These are phyloP conservation scores for Ogataea pignaliae DNA, from an alignment of 805 yeast species.

Conservation along the genomic window DNA sequence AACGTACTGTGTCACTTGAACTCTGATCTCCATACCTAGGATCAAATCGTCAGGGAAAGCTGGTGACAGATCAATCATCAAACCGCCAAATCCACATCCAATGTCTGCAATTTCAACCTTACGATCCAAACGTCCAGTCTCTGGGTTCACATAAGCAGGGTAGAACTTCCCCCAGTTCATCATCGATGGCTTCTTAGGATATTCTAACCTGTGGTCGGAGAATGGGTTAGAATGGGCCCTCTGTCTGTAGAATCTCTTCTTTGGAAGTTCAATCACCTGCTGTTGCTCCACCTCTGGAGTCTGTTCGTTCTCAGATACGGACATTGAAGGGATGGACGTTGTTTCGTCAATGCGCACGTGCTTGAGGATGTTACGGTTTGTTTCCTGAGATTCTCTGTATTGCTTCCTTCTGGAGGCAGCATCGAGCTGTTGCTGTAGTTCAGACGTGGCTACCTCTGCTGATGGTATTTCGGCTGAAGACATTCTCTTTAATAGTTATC, in stretches of 20 bases:
- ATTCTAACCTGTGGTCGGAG: conserved; percentile 88
- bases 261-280: conserved; percentile 45
- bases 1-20: conserved; percentile 95
- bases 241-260: conserved; percentile 87
- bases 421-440: conserved; percentile 2
- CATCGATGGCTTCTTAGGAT: conserved; percentile 71
- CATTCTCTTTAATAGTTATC: no score
- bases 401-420: conserved; percentile 38
- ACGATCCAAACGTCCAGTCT: conserved; percentile 38
- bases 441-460: not conserved
- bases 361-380: conserved; percentile 39
- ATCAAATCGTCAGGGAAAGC: conserved; percentile 69
- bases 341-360: conserved; percentile 40
- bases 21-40: conserved; percentile 96
- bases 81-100: conserved; percentile 98
- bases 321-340: conserved; percentile 7
- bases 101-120: conserved; percentile 87
- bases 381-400: conserved; percentile 45
- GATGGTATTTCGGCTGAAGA: no score
- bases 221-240: conserved; percentile 98
- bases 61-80: conserved; percentile 74
- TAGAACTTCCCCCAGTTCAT: conserved; percentile 87
- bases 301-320: conserved; percentile 16
- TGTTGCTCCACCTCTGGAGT: conserved; percentile 2
- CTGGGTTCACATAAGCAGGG: conserved; percentile 50